A percentile compares a stretch with the other conserved stretches of the same genome.
Conservation (phyloP, 768 basidiomycete species). For the Leccinum imitatum region DNA sequence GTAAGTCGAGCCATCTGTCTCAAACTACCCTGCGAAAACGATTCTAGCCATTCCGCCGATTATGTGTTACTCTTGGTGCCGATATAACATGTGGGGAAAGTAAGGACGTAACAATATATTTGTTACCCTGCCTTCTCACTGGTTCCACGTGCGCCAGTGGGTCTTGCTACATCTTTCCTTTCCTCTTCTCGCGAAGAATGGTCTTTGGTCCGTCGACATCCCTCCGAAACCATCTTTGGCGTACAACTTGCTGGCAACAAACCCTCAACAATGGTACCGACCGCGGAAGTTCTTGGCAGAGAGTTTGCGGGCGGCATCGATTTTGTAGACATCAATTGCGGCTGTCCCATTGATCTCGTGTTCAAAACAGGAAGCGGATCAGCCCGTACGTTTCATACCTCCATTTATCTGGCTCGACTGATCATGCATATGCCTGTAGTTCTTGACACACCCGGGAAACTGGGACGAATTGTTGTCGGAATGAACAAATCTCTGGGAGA, state of each 20-base stretch:
- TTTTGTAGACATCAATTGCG: constrained; percentile 94
- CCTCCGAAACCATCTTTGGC: constrained; percentile 84
- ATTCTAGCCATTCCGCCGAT: constrained; percentile 81
- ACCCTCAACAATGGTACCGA: constrained; percentile 70
- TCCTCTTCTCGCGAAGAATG: constrained; percentile 91
- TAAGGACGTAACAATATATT: constrained; percentile 31
- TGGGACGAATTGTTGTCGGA: constrained; percentile 84
- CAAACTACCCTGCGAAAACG: not conserved
- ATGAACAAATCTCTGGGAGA: constrained; percentile 92
- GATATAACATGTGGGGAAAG: constrained; percentile 97
- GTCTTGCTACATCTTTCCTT: constrained; percentile 88
- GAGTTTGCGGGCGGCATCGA: constrained; percentile 70
- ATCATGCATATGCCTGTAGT: constrained; percentile 44
- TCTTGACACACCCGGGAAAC: constrained; percentile 75
- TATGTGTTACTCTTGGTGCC: constrained; percentile 84
- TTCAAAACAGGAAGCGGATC: constrained; percentile 90
- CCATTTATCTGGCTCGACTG: not conserved
- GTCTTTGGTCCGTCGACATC: constrained; percentile 88
- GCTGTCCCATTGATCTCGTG: constrained; percentile 96
- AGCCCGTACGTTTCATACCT: constrained; percentile 51
- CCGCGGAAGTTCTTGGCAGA: constrained; percentile 76
- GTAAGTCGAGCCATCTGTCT: constrained; percentile 37
- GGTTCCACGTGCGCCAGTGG: constrained; percentile 56
- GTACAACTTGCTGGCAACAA: constrained; percentile 92
- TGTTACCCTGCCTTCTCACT: not conserved